Evolutionary conservation across 495 filamentous ascomycete genomes (phyloP).

Genomic region (Xylaria flabelliformis): DNA sequence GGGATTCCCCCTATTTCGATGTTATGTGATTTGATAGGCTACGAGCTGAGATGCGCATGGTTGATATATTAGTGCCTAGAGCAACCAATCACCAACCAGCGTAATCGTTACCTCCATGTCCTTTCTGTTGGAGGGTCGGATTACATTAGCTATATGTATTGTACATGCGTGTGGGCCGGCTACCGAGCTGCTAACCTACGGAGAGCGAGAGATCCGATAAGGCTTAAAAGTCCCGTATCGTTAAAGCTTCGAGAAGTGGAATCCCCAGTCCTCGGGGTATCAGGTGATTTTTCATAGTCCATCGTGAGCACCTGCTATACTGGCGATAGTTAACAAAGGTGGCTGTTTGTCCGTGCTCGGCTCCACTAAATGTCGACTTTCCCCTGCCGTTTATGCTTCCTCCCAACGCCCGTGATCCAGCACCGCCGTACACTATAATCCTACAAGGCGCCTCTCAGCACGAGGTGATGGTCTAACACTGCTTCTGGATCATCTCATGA

Average conservation of each 20-base stretch:
- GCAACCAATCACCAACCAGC: not conserved
- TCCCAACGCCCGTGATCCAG: not conserved
- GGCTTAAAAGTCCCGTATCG: not conserved
- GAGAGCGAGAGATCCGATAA: conserved; percentile 18
- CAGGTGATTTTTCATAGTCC: not conserved
- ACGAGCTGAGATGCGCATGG: conserved; percentile 9
- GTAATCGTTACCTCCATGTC: not conserved
- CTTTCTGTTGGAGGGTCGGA: conserved; percentile 8
- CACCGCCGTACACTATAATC: conserved; percentile 13
- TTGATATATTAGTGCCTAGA: not conserved
- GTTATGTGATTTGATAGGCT: conserved; percentile 22
- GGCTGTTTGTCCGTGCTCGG: not conserved
- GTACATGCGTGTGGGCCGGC: conserved; percentile 12
- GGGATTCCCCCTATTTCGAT: not conserved
- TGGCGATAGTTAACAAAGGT: not conserved
- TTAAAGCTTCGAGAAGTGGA: conserved; percentile 16
- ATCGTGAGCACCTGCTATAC: not conserved
- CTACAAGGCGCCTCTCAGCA: conserved; percentile 13
- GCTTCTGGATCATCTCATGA: not conserved
- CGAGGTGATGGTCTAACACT: not conserved
- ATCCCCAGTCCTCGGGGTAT: not conserved
- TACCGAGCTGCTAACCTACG: conserved; percentile 10
- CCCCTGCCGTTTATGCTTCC: not conserved
- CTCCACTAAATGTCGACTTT: conserved; percentile 1
- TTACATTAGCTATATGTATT: not conserved